These are phyloP conservation scores for Leishmania gerbilli DNA, from an alignment of 208 protist genomes.

Conservation along the genomic window DNA sequence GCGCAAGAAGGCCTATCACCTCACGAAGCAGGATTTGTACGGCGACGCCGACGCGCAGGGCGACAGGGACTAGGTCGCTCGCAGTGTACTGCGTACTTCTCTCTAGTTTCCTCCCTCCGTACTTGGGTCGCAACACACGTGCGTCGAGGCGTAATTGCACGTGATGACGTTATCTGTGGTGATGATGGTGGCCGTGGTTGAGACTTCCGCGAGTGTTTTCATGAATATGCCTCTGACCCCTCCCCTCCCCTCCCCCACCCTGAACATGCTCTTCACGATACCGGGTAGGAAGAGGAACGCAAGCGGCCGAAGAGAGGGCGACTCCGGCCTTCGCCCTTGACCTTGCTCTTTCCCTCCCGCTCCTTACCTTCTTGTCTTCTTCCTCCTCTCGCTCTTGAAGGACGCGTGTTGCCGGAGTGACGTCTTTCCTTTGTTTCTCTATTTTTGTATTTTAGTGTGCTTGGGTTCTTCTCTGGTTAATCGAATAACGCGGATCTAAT, in stretches of 20 bases:
- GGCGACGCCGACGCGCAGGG: conserved; percentile 39
- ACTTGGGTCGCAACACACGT: background rate
- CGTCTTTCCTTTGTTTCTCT: background rate
- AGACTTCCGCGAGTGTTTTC: background rate
- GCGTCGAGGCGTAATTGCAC: background rate
- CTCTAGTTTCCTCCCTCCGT: background rate
- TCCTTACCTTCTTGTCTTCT: background rate
- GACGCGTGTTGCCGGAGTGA: background rate
- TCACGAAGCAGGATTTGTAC: conserved; percentile 80
- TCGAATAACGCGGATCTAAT: conserved; percentile 8
- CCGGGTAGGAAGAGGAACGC: background rate
- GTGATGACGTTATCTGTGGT: background rate
- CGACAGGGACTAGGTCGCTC: conserved; percentile 9
- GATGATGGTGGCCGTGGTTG: background rate
- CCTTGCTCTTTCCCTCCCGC: background rate
- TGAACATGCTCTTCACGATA: background rate
- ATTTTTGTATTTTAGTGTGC: too few species aligned
- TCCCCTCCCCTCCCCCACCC: background rate
- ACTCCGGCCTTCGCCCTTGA: background rate
- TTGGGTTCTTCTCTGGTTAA: background rate
- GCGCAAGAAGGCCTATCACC: conserved; percentile 84
- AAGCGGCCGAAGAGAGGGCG: background rate
- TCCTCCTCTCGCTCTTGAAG: background rate
- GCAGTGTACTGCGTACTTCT: background rate
- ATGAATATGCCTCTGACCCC: background rate